Evolutionary conservation across 2,329 filamentous ascomycete species (phyloP).

Genomic region (Venturia carpophila): DNA sequence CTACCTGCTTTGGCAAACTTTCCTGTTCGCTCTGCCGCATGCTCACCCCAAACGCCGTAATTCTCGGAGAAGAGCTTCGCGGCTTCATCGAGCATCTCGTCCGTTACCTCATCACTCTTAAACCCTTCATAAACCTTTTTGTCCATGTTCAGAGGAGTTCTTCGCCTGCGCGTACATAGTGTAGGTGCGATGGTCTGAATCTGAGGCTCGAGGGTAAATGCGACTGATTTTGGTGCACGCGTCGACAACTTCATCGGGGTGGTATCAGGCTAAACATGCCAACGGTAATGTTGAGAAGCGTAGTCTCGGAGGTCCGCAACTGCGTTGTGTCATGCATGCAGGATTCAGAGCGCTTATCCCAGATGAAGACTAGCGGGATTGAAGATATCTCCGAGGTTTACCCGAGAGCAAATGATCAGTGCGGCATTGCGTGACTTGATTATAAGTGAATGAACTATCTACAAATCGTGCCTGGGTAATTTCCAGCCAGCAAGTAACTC

Average conservation of each 20-base stretch:
- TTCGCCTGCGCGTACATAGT: slow-evolving; percentile 19
- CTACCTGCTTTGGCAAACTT: slow-evolving; percentile 23
- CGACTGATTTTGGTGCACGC: slow-evolving; percentile 21
- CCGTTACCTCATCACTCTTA: slow-evolving; percentile 28
- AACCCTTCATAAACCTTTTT: slow-evolving; percentile 27
- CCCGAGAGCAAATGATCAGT: not conserved
- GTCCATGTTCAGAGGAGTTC: slow-evolving; percentile 23
- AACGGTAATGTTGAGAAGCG: not conserved
- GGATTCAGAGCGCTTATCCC: too few relatives aligned
- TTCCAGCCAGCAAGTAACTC: too few relatives aligned
- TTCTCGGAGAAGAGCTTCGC: slow-evolving; percentile 29
- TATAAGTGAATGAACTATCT: not conserved
- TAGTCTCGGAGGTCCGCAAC: too few relatives aligned
- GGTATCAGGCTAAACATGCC: too few relatives aligned
- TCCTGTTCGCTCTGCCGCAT: slow-evolving; percentile 21
- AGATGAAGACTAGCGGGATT: too few relatives aligned
- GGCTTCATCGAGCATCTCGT: slow-evolving; percentile 32
- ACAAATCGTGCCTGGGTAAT: not conserved
- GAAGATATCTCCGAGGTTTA: not conserved
- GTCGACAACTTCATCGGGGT: not conserved
- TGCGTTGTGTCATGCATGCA: too few relatives aligned
- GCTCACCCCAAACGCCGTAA: slow-evolving; percentile 30
- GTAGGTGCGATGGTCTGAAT: slow-evolving; percentile 20
- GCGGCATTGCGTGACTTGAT: not conserved
- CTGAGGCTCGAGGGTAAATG: slow-evolving; percentile 22